A percentile compares a stretch with the other conserved stretches of the same genome.
Evolutionary conservation across 2,329 filamentous ascomycete species (phyloP).

Genomic region (Botrytis paeoniae): DNA sequence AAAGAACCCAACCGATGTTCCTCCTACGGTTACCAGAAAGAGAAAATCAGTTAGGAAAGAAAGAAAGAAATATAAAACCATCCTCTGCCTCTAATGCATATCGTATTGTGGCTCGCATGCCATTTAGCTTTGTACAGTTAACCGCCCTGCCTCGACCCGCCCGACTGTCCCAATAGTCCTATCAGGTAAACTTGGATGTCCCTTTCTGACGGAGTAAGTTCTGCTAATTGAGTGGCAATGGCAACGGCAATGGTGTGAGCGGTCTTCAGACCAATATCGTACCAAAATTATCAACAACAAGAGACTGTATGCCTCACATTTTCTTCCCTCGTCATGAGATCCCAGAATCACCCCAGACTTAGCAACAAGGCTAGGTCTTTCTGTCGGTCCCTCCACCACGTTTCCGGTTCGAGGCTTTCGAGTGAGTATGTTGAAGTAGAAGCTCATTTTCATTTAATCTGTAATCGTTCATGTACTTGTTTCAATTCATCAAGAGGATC

Average conservation of each 20-base stretch:
- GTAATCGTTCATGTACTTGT: background rate
- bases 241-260: background rate
- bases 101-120: background rate
- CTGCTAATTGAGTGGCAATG: background rate
- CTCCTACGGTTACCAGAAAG: background rate
- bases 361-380: background rate
- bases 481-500: no score
- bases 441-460: background rate
- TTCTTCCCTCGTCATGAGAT: background rate
- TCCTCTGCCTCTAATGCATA: background rate
- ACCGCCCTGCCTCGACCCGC: background rate
- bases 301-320: background rate
- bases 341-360: background rate
- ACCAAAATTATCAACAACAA: background rate
- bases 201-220: background rate
- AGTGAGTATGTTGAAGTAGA: background rate
- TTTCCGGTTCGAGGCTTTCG: background rate
- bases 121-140: background rate
- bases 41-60: background rate
- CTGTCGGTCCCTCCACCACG: background rate
- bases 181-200: background rate
- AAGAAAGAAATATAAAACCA: background rate
- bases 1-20: background rate
- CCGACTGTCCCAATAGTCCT: background rate
- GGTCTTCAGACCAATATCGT: background rate